Conservation (phyloP, 2,329 filamentous ascomycete genomes). For the Aspergillus unguis region DNA sequence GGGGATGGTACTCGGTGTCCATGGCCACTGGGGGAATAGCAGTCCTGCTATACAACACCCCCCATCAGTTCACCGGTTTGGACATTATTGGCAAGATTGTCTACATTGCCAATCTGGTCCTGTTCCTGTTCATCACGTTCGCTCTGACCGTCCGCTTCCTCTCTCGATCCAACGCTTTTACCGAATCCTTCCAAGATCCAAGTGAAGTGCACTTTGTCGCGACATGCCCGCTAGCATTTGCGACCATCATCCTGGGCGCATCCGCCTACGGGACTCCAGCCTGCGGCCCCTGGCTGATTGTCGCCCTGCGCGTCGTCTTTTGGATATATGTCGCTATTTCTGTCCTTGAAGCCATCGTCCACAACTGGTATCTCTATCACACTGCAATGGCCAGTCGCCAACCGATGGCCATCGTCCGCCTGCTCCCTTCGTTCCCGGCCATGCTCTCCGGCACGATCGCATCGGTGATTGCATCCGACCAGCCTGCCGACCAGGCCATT, state of each 20-base stretch:
- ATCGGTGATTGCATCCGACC: slow-evolving; percentile 27
- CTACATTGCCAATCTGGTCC: slow-evolving; percentile 62
- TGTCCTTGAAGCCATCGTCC: slow-evolving; percentile 8
- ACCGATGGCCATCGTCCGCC: slow-evolving; percentile 11
- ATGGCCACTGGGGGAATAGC: slow-evolving; percentile 72
- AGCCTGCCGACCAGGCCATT: slow-evolving; percentile 32
- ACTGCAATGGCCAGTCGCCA: neutral
- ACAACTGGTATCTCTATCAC: slow-evolving; percentile 10
- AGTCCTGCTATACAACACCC: slow-evolving; percentile 55
- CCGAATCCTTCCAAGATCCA: slow-evolving; percentile 55
- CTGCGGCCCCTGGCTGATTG: slow-evolving; percentile 54
- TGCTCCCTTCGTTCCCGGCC: slow-evolving; percentile 22
- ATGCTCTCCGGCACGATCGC: slow-evolving; percentile 41
- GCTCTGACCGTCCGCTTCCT: slow-evolving; percentile 58
- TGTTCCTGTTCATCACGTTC: slow-evolving; percentile 56
- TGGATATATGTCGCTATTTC: slow-evolving; percentile 62
- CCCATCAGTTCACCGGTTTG: slow-evolving; percentile 62
- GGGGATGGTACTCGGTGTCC: slow-evolving; percentile 67
- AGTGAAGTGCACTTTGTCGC: slow-evolving; percentile 63
- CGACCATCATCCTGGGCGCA: slow-evolving; percentile 62
- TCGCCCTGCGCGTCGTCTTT: slow-evolving; percentile 59
- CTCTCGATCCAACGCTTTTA: slow-evolving; percentile 49
- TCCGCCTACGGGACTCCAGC: slow-evolving; percentile 60
- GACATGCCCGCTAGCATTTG: slow-evolving; percentile 55
- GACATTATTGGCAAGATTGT: slow-evolving; percentile 61